Percentiles rank a stretch among this genome's conserved stretches.
Conservation (phyloP, 2,329 filamentous ascomycete genomes). For the Nemania diffusa region DNA sequence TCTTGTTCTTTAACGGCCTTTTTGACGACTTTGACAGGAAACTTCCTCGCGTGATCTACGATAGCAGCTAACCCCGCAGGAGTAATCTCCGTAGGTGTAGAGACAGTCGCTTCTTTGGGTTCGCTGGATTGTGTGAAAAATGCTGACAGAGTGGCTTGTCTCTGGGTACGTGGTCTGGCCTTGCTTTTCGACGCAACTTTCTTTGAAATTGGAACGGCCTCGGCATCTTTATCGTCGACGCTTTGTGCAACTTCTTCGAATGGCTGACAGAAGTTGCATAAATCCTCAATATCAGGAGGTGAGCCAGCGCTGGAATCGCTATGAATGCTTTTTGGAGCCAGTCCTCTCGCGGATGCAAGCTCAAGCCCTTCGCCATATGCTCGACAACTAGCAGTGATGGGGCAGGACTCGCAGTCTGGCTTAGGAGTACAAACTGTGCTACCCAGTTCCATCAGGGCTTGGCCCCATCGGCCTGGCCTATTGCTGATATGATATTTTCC, state of each 20-base stretch:
- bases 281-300: conserved; percentile 61
- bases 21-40: conserved; percentile 63
- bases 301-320: neutral
- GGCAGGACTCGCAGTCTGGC: conserved; percentile 65
- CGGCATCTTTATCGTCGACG: conserved; percentile 37
- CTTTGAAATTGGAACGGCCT: conserved; percentile 24
- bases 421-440: conserved; percentile 70
- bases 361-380: conserved; percentile 60
- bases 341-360: conserved; percentile 43
- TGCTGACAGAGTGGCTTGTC: conserved; percentile 44
- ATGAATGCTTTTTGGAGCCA: conserved; percentile 24
- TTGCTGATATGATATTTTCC: conserved; percentile 52
- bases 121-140: conserved; percentile 42
- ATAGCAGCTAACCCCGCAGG: conserved; percentile 50
- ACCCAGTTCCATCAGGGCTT: conserved; percentile 73
- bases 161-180: conserved; percentile 28
- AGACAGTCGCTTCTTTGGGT: conserved; percentile 15
- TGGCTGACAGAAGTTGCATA: conserved; percentile 60
- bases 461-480: conserved; percentile 69
- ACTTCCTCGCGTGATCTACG: conserved; percentile 59
- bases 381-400: conserved; percentile 62
- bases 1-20: conserved; percentile 64
- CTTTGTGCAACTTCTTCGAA: conserved; percentile 52
- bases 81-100: conserved; percentile 31
- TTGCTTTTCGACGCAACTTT: conserved; percentile 24